Base-by-base conservation (phyloP, 345 rosid genomes). In the Syzygium grande region DNA sequence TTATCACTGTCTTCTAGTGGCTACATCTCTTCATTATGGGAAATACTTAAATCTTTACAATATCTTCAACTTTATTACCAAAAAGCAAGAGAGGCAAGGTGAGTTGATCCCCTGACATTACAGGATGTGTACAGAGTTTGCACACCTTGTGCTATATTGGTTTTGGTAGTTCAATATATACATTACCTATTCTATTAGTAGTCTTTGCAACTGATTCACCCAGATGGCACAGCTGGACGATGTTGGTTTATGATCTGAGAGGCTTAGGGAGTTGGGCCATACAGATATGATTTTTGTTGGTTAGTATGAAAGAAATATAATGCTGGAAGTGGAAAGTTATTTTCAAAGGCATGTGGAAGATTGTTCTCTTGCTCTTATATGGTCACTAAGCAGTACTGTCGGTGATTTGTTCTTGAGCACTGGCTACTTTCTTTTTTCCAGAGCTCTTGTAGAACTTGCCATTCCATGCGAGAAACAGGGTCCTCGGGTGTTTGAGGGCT, bases 401-500 rank as follows among this genome's bases (percentile, higher is more conserved):
- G 1, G 15, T 49, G 87, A 54, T 58, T 63, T 59, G 87, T 59
- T 38, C 41, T 34, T 23, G 43, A 79, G 29, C 46, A 56, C 27
- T 56, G n/a, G 9, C 19, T 52, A 58, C 41, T 78, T 90, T 90
- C 25, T 88, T 77, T 84, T 79, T 88, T 80, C 85, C 91, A 96
- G 99, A 91, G 94, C 93, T 89, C 49, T 92, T 87, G 92, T 95
- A 58, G 97, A 96, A 87, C 96, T 98, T 89, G 96, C 99, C 77
- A 87, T 96, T 89, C 96, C 97, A 30, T 98, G 99, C 54, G 94
- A 95, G 94, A 92, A 93, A 92, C 93, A 94, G 55, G 99, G 99
- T 73, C 95, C 93, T 4, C 95, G 94, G 16, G 93, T 96, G 86
- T 96, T 98, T 84, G 84, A 95, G 86, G 99, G 98, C 89, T 98